Conservation (phyloP, 1,284 basidiomycete genomes). For the Irpex lacteus region DNA sequence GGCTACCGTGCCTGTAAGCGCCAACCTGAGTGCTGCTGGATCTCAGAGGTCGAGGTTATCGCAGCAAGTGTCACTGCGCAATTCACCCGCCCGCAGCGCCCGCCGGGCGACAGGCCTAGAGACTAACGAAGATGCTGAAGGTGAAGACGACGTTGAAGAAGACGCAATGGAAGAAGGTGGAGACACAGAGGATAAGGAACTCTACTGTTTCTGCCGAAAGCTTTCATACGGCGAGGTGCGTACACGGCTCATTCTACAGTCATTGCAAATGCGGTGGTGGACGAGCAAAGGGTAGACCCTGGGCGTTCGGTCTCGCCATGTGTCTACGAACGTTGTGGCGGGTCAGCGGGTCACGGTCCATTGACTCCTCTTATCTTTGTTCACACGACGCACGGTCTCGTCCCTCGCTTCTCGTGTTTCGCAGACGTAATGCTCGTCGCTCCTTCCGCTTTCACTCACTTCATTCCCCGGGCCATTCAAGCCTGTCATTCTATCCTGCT, state of each 20-base stretch:
- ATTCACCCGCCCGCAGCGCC: slow-evolving; percentile 19
- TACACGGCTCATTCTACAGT: neutral
- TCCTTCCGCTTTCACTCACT: neutral
- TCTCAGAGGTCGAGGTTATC: slow-evolving; percentile 25
- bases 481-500: neutral
- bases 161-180: slow-evolving; percentile 8
- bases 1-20: slow-evolving; percentile 14
- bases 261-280: neutral
- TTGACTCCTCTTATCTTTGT: neutral
- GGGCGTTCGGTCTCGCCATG: neutral
- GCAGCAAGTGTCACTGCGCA: slow-evolving; percentile 27
- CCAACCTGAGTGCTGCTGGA: slow-evolving; percentile 9
- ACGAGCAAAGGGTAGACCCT: neutral
- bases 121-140: slow-evolving; percentile 45
- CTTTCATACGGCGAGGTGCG: neutral
- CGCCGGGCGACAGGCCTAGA: slow-evolving; percentile 36
- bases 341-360: slow-evolving; percentile 3
- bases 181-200: slow-evolving; percentile 1
- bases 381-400: slow-evolving; percentile 1
- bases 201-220: slow-evolving; percentile 2
- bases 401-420: slow-evolving; percentile 2
- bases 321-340: neutral
- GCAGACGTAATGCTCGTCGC: slow-evolving; percentile 2
- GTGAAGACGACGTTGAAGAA: slow-evolving; percentile 30
- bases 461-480: neutral